Conservation (phyloP, 2,329 filamentous ascomycete species). For the Nemania sp. region DNA sequence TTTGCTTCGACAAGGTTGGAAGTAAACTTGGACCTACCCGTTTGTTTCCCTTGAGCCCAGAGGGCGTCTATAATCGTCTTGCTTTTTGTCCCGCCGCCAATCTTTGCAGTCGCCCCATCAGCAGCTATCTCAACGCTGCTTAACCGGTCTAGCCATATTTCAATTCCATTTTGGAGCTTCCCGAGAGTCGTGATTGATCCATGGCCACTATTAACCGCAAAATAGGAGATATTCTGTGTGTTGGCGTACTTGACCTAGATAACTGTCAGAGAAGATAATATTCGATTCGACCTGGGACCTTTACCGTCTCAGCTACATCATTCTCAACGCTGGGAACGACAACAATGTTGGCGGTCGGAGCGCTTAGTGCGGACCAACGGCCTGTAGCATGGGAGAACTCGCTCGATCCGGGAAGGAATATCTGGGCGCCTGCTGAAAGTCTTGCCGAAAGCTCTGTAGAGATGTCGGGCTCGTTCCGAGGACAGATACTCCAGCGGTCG, state of each 20-base stretch:
- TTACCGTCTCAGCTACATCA: slow-evolving; percentile 53
- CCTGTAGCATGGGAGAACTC: slow-evolving; percentile 37
- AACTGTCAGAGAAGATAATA: neutral
- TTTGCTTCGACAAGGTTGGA: neutral
- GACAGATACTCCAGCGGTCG: no score
- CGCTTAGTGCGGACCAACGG: slow-evolving; percentile 52
- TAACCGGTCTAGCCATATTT: slow-evolving; percentile 46
- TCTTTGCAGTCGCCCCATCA: slow-evolving; percentile 43
- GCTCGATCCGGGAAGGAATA: no score
- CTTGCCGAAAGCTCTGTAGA: no score
- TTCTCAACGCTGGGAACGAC: slow-evolving; percentile 52
- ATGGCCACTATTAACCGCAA: slow-evolving; percentile 47
- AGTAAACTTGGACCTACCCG: slow-evolving; percentile 32
- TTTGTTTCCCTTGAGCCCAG: slow-evolving; percentile 49
- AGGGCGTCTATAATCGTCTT: slow-evolving; percentile 44
- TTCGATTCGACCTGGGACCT: neutral
- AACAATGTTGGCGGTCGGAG: slow-evolving; percentile 51
- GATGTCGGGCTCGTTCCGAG: no score
- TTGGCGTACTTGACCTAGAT: slow-evolving; percentile 46
- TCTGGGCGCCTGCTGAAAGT: no score
- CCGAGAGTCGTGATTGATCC: slow-evolving; percentile 46
- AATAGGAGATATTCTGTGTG: slow-evolving; percentile 43
- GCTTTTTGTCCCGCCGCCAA: slow-evolving; percentile 47
- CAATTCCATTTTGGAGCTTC: slow-evolving; percentile 46
- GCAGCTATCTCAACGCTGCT: slow-evolving; percentile 42